Evolutionary conservation across 345 rosid genomes (phyloP).

Genomic region (Bruguiera parviflora): DNA sequence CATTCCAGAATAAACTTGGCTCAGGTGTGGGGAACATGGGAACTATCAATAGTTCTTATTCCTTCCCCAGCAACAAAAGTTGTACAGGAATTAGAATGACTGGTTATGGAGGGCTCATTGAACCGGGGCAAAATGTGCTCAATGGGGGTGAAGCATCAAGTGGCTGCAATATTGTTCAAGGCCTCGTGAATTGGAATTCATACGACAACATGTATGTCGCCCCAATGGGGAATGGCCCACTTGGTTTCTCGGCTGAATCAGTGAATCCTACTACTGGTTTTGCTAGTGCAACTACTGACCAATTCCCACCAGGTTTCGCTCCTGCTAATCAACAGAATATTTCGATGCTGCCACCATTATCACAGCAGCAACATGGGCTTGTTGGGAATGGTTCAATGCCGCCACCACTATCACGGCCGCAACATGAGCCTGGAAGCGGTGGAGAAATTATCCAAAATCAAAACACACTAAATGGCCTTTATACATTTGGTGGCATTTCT

Average conservation of each 20-base stretch:
- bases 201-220: background rate
- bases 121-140: conserved; percentile 6
- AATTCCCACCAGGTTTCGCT: conserved; percentile 3
- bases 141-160: background rate
- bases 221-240: background rate
- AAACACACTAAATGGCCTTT: background rate
- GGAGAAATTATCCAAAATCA: background rate
- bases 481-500: background rate
- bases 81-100: conserved; percentile 17
- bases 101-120: conserved; percentile 4
- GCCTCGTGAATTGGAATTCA: conserved; percentile 6
- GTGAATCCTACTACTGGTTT: conserved; percentile 5
- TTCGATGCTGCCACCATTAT: background rate
- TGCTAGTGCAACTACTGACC: background rate
- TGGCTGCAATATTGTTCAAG: background rate
- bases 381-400: background rate
- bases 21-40: conserved; percentile 1
- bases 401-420: conserved; percentile 6
- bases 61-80: background rate
- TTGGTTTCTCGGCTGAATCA: conserved; percentile 3
- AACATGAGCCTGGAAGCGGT: conserved; percentile 1
- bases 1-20: background rate
- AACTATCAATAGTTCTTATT: background rate
- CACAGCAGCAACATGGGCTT: conserved; percentile 8
- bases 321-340: conserved; percentile 2